phyloP scores from a whole-genome alignment of 129 eudicot species.

The Sambucus nigra region DNA sequence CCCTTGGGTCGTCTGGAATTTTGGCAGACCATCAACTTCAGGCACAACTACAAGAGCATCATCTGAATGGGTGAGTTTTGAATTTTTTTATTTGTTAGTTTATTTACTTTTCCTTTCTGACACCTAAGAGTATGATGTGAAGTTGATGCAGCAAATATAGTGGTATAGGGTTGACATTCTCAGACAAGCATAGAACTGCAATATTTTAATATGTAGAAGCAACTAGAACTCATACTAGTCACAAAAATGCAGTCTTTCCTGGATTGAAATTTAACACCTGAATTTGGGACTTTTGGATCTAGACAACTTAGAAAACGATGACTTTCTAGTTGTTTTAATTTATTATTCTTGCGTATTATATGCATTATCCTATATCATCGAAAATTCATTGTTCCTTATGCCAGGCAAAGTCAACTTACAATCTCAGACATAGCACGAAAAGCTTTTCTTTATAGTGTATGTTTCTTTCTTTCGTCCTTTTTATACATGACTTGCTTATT shows the following conservation, averaged over 20 bases:
- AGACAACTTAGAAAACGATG: too few species aligned
- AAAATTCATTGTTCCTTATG: slow-evolving; percentile 17
- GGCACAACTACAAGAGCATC: slow-evolving; percentile 94
- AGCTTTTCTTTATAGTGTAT: slow-evolving; percentile 94
- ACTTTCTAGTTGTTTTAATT: background rate
- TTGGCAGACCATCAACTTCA: slow-evolving; percentile 98
- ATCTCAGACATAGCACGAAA: slow-evolving; percentile 90
- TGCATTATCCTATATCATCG: slow-evolving; percentile 1
- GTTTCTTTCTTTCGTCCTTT: slow-evolving; percentile 17
- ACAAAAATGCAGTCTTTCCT: too few species aligned
- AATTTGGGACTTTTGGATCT: too few species aligned
- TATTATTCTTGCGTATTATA: slow-evolving; percentile 5
- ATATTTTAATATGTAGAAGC: too few species aligned
- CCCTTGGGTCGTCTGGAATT: slow-evolving; percentile 96
- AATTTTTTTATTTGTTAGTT: background rate
- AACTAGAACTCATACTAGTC: too few species aligned
- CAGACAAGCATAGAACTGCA: background rate
- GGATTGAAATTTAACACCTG: too few species aligned
- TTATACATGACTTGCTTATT: background rate
- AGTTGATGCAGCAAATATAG: background rate
- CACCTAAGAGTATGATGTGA: background rate
- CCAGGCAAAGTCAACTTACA: slow-evolving; percentile 90
- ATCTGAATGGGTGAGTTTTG: slow-evolving; percentile 79
- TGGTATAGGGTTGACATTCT: background rate
- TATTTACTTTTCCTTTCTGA: slow-evolving; percentile 3